phyloP scores from a whole-genome alignment of 208 protist species.

The Acanthamoeba polyphaga region DNA sequence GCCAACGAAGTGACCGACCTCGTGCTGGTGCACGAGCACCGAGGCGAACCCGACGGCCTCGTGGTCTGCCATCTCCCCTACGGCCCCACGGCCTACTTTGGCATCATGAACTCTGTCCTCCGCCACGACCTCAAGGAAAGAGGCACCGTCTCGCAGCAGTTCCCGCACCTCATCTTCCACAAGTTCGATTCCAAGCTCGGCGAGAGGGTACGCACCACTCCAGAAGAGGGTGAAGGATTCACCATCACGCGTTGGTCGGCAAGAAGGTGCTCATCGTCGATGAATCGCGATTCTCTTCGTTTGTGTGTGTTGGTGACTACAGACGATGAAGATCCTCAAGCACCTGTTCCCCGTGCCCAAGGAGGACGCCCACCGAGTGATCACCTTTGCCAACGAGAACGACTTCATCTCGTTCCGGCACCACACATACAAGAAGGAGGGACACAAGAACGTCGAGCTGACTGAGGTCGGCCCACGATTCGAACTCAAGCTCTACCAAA shows the following conservation, averaged over 20 bases:
- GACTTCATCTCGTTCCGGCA: slow-evolving; percentile 99
- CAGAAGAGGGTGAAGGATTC: too few relatives aligned
- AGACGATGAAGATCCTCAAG: slow-evolving; percentile 93
- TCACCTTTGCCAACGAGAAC: slow-evolving; percentile 98
- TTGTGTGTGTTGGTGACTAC: not conserved
- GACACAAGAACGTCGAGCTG: slow-evolving; percentile 94
- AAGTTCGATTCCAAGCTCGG: slow-evolving; percentile 98
- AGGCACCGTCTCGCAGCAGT: slow-evolving; percentile 95
- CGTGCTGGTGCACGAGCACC: slow-evolving; percentile 98
- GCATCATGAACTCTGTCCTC: slow-evolving; percentile 97
- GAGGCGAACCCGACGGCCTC: slow-evolving; percentile 98
- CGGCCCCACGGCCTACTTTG: slow-evolving; percentile 99
- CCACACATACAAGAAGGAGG: slow-evolving; percentile 95
- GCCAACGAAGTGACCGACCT: slow-evolving; percentile 97
- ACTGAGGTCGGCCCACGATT: slow-evolving; percentile 99
- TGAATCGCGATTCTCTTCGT: not conserved
- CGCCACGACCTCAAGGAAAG: slow-evolving; percentile 96
- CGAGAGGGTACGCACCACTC: slow-evolving; percentile 90
- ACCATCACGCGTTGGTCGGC: too few relatives aligned
- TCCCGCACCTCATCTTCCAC: slow-evolving; percentile 99
- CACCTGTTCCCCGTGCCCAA: slow-evolving; percentile 99
- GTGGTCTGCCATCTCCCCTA: slow-evolving; percentile 98
- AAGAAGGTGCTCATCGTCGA: not conserved
- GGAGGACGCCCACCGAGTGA: slow-evolving; percentile 95
- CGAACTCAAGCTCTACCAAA: slow-evolving; percentile 97